phyloP scores from a whole-genome alignment of 2,329 filamentous ascomycete species.

The Dactylonectria estremocensis region DNA sequence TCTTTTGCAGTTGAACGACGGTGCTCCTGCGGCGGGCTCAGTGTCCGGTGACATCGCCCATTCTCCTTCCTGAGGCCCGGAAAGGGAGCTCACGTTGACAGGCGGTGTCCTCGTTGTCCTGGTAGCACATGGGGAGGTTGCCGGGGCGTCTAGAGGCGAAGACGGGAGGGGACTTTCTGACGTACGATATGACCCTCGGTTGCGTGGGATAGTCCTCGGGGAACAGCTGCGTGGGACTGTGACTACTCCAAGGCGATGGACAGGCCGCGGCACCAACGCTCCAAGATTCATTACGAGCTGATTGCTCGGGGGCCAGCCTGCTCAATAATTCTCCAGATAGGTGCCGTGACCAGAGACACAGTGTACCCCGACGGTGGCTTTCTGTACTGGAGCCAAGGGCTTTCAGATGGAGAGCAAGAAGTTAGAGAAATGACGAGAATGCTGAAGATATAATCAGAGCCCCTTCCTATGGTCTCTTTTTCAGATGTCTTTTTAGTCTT shows the following conservation, averaged over 20 bases:
- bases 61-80: no score
- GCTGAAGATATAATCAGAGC: background rate
- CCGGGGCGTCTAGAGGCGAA: no score
- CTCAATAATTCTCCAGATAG: background rate
- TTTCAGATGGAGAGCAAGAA: background rate
- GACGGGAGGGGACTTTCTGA: no score
- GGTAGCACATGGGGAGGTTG: no score
- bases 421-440: background rate
- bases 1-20: no score
- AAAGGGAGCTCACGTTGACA: no score
- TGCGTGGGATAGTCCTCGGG: no score
- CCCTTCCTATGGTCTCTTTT: background rate
- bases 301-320: background rate
- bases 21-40: no score
- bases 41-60: no score
- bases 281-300: background rate
- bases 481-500: background rate
- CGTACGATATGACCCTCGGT: no score
- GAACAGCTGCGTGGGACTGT: no score
- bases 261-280: background rate
- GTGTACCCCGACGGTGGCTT: background rate
- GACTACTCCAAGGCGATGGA: background rate
- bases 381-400: background rate
- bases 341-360: background rate
- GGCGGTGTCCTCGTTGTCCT: no score